Percentiles rank a stretch among this genome's conserved stretches.
Conservation (phyloP, 2,329 filamentous ascomycete species). For the Penicillium sp. region DNA sequence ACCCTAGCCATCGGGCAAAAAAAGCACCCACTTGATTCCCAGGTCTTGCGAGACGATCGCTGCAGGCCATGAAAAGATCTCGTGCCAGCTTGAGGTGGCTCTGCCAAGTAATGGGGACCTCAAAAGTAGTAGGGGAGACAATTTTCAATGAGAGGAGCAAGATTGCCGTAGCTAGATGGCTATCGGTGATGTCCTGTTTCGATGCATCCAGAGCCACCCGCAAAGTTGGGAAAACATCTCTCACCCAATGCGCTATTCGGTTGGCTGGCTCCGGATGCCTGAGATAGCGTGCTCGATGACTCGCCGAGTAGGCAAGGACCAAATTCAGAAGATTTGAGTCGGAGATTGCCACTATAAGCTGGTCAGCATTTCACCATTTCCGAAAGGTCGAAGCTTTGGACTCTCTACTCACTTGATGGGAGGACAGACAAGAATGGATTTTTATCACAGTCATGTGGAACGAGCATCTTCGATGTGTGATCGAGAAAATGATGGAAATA, state of each 20-base stretch:
- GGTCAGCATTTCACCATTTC: constrained; percentile 28
- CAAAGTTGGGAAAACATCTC: constrained; percentile 62
- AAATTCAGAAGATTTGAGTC: constrained; percentile 63
- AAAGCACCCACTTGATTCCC: constrained; percentile 62
- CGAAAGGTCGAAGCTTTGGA: constrained; percentile 20
- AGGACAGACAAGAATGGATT: constrained; percentile 57
- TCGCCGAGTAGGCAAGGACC: constrained; percentile 76
- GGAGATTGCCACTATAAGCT: constrained; percentile 37
- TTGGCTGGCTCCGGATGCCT: constrained; percentile 67
- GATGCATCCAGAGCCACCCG: constrained; percentile 59
- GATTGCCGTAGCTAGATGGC: constrained; percentile 72
- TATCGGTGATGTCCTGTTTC: constrained; percentile 60
- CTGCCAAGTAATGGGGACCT: constrained; percentile 75
- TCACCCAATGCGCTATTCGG: constrained; percentile 73
- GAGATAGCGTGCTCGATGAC: constrained; percentile 69
- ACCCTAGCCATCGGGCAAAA: constrained; percentile 74
- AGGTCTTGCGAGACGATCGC: constrained; percentile 50
- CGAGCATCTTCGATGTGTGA: constrained; percentile 65
- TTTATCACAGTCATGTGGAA: constrained; percentile 56
- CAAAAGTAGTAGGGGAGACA: constrained; percentile 73
- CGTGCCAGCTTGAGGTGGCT: constrained; percentile 70
- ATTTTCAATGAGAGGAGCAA: constrained; percentile 82
- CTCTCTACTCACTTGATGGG: constrained; percentile 51
- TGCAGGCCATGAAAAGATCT: constrained; percentile 64
- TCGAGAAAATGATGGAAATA: constrained; percentile 71